Evolutionary conservation across 352 stramenopile genomes (phyloP), one percentile per base, ranked within the genome.

Genomic region (Elongisporangium senticosum): DNA sequence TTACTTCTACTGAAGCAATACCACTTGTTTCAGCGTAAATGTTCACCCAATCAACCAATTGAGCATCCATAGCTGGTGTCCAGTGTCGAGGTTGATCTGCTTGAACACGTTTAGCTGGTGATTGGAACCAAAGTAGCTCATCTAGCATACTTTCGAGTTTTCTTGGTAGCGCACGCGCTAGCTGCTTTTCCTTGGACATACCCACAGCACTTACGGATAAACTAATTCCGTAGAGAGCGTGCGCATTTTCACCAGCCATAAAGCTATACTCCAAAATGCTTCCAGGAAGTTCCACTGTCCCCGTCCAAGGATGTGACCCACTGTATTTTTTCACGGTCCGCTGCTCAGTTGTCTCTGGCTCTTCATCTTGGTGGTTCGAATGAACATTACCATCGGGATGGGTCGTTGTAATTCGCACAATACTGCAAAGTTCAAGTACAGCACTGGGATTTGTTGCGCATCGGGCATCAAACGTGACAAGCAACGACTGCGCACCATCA

Each of bases 1-100:
- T 74, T 23, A 96, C 58, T 26, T 95, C 83, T 0, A 86, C 63
- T 6, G 82, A 89, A 20, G 54, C 57, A n/a, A 55, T 73, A 15
- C 51, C 68, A 26, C 56, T 58, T 23, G 58, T 74, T 58, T 96
- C 85, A 1, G 93, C 65, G 28, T 87, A 76, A 21, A 70, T 87
- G 56, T 96, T 96, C 15, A 96, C 77, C 86, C 85, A 96, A 55
- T 96, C 85, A 2, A 95, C 78, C 0, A 96, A 69, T 65, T 96
- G 87, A 7, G 75, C 66, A 60, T 96, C 85, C 83, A 96, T 95
- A 2, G 63, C 65, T 21, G 68, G 52, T 11, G 77, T 86, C 86
- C 86, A 95, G 49, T 48, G 33, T 60, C 26, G 28, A 17, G 26
- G 20, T 22, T 15, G 55, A 19, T 40, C 55, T 72, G 58, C 14